These are phyloP conservation scores for Trichoderma breve DNA, from an alignment of 2,329 filamentous ascomycete genomes.

Conservation along the genomic window DNA sequence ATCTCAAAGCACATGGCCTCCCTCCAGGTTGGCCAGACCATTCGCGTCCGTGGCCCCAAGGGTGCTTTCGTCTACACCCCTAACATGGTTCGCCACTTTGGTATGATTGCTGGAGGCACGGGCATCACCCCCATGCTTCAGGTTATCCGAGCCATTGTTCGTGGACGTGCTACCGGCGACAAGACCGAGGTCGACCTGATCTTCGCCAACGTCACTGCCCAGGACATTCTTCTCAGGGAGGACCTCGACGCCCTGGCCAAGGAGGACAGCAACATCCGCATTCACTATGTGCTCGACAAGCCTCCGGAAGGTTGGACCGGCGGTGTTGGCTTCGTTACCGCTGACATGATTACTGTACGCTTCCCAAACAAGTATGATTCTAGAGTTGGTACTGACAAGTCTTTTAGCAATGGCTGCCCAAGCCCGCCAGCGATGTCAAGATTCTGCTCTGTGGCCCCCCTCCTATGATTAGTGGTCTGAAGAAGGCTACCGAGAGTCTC, in stretches of 20 bases:
- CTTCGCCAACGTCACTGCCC: conserved; percentile 91
- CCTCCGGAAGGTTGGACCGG: conserved; percentile 89
- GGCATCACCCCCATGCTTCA: conserved; percentile 99
- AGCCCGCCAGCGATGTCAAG: conserved; percentile 84
- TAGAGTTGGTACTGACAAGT: conserved; percentile 23
- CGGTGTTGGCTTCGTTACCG: conserved; percentile 90
- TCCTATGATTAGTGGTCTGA: conserved; percentile 94
- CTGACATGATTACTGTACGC: conserved; percentile 87
- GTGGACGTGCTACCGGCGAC: conserved; percentile 75
- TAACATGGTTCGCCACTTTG: conserved; percentile 94
- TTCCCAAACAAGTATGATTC: not conserved
- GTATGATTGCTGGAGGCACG: conserved; percentile 96
- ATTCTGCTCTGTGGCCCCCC: conserved; percentile 92
- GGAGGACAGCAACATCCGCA: conserved; percentile 76
- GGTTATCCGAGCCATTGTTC: conserved; percentile 85
- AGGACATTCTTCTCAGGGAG: conserved; percentile 91
- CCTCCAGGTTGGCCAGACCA: conserved; percentile 77
- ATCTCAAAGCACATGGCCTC: conserved; percentile 91
- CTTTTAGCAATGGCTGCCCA: conserved; percentile 70
- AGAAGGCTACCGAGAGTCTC: conserved; percentile 87
- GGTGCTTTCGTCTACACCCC: conserved; percentile 96
- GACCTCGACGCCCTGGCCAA: conserved; percentile 78
- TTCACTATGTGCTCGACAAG: conserved; percentile 96
- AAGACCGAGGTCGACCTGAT: conserved; percentile 89
- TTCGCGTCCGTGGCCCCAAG: conserved; percentile 92